These are phyloP conservation scores for Phytophthora crassamura DNA, from an alignment of 352 stramenopile species.

Conservation along the genomic window DNA sequence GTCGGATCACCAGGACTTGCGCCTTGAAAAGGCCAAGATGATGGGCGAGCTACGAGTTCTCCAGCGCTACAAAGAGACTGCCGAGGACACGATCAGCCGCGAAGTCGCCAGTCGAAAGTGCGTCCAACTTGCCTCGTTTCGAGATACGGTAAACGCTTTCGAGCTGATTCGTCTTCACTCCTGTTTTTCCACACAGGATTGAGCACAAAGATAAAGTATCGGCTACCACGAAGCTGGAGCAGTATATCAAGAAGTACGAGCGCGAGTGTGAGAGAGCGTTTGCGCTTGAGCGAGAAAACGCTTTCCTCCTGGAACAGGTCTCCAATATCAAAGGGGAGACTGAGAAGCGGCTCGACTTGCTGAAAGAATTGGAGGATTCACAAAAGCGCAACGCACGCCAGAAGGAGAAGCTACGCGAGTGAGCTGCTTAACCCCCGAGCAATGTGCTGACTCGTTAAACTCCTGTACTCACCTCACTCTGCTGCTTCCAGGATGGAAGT, in stretches of 20 bases:
- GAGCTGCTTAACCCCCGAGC: not conserved
- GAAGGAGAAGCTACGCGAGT: conserved; percentile 80
- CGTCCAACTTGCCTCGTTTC: conserved; percentile 6
- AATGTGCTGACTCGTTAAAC: not conserved
- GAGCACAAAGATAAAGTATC: conserved; percentile 79
- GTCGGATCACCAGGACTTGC: conserved; percentile 74
- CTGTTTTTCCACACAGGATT: conserved; percentile 30
- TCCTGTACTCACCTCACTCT: not conserved
- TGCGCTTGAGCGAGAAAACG: conserved; percentile 71
- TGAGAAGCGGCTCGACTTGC: conserved; percentile 72
- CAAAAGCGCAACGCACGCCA: conserved; percentile 73
- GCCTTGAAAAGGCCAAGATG: conserved; percentile 72
- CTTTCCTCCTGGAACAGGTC: conserved; percentile 72
- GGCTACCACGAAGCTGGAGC: conserved; percentile 68
- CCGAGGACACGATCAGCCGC: conserved; percentile 68
- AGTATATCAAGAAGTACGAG: conserved; percentile 87
- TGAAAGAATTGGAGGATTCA: conserved; percentile 73
- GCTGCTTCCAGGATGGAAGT: conserved; percentile 60
- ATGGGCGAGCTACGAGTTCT: conserved; percentile 71
- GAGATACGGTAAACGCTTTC: too few relatives aligned
- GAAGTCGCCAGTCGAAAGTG: conserved; percentile 63
- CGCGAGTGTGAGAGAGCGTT: conserved; percentile 69
- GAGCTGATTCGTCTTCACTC: not conserved
- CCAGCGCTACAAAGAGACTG: conserved; percentile 77
- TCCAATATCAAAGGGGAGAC: conserved; percentile 78